A percentile compares a stretch with the other conserved stretches of the same genome.
Evolutionary conservation across 139 green algal species (phyloP).

Genomic region (Chlamydomonas sp.): DNA sequence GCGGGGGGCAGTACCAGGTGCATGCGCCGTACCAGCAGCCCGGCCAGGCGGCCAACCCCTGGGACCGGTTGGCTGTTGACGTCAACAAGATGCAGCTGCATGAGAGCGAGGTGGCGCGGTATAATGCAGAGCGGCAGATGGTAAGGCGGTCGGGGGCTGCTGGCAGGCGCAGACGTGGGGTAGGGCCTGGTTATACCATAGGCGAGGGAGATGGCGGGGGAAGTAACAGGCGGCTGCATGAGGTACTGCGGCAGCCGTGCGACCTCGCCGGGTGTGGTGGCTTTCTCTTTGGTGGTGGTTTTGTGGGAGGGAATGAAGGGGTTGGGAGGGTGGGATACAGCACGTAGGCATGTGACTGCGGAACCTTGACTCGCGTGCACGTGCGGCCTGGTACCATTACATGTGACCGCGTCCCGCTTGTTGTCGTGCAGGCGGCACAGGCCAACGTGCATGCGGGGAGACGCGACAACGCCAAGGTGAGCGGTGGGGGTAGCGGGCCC

Average conservation of each 20-base stretch:
- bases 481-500: not conserved
- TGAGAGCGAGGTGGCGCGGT: conserved; percentile 18
- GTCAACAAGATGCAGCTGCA: conserved; percentile 48
- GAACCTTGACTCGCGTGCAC: not conserved
- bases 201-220: not conserved
- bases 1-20: not conserved
- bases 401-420: not conserved
- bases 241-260: not conserved
- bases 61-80: conserved; percentile 47
- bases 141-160: not conserved
- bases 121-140: conserved; percentile 2
- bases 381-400: not conserved
- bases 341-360: not conserved
- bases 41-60: conserved; percentile 6
- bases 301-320: not conserved
- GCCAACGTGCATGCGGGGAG: conserved; percentile 44
- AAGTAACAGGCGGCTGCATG: not conserved
- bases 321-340: not conserved
- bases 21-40: not conserved
- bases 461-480: conserved; percentile 32
- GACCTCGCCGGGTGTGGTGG: not conserved
- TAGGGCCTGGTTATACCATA: not conserved
- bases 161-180: not conserved
- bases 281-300: not conserved
- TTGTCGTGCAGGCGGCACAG: conserved; percentile 5